Base-by-base conservation (phyloP, 2,329 filamentous ascomycete species). In the Scytalidium sp. region DNA sequence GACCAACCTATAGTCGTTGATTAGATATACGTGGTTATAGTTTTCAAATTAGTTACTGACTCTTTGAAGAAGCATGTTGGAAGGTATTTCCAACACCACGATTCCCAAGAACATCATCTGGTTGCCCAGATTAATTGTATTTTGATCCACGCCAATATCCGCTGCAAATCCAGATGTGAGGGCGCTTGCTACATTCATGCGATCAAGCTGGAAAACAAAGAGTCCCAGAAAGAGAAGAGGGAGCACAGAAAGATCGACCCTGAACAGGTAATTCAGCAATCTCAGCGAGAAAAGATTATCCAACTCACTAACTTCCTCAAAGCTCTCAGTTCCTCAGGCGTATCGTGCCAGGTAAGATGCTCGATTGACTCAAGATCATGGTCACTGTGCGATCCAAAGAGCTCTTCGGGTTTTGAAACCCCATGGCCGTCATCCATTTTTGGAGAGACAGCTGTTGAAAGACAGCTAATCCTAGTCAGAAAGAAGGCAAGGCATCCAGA, bases 151-250 rank as follows among this genome's bases (percentile, higher is more conserved):
- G 11, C 58, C 55, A 2, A 66, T 51, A 23, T 67, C 64, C 19
- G 53, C 45, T 8, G 54, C 57, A 39, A 67, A 59, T n/a, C 58
- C 62, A 42, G 56, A 60, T 15, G 66, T 68, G 39, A 67, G 46
- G 15, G 64, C 65, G 41, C 63, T 67, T 27, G 62, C 57, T 43
- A 67, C 62, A 47, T 67, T 67, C n/a, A 61, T 59, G 23, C 64
- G 56, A 47, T 67, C 65, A 44, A 67, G 55, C 51, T 65, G 64
- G 29, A 69, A 50, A 2, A 59, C 61, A 50, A 68, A 67, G 50
- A 68, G 67, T 3, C 53, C 60, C 17, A 62, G 44, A 15, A 59
- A 60, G 1, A 68, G 50, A 9, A 65, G 61, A 1, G 66, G 64
- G 0, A 68, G 52, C 19, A 27, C 25, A 7, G 25, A 27, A 13